These are phyloP conservation scores for Hyparrhenia diplandra DNA, from an alignment of 176 grass and related monocot species.

Conservation along the genomic window DNA sequence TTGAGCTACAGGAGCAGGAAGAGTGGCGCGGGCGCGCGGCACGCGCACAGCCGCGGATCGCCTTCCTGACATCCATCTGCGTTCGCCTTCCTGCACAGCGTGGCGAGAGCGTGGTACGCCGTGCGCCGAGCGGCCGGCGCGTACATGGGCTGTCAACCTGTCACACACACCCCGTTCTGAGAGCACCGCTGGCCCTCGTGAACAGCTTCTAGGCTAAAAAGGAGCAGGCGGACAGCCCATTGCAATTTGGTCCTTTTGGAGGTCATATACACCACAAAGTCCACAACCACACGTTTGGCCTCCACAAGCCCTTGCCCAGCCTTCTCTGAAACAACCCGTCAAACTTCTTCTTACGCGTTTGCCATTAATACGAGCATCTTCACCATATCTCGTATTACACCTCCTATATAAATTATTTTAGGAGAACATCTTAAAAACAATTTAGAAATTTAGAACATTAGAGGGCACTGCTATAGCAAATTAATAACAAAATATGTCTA, in stretches of 20 bases:
- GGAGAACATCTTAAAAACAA: neutral
- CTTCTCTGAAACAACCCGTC: no score
- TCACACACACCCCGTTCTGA: no score
- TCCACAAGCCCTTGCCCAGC: no score
- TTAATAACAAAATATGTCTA: neutral
- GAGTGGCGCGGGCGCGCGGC: neutral
- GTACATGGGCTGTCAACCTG: no score
- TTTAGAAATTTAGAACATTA: neutral
- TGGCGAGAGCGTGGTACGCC: no score
- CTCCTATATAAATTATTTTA: neutral
- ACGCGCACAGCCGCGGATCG: constrained; percentile 11
- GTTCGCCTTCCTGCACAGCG: neutral
- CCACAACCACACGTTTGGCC: no score
- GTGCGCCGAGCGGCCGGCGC: no score
- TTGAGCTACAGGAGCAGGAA: neutral
- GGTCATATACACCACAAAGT: neutral
- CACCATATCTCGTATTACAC: neutral
- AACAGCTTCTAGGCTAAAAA: neutral
- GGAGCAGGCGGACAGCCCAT: neutral
- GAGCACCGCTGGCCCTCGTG: neutral
- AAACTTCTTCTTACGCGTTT: no score
- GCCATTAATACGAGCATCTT: neutral
- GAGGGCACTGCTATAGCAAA: neutral
- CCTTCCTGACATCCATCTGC: neutral
- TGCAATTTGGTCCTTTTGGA: neutral